These are phyloP conservation scores for Lobosporangium transversale DNA, from an alignment of 192 early-diverging fungal species.

Conservation along the genomic window DNA sequence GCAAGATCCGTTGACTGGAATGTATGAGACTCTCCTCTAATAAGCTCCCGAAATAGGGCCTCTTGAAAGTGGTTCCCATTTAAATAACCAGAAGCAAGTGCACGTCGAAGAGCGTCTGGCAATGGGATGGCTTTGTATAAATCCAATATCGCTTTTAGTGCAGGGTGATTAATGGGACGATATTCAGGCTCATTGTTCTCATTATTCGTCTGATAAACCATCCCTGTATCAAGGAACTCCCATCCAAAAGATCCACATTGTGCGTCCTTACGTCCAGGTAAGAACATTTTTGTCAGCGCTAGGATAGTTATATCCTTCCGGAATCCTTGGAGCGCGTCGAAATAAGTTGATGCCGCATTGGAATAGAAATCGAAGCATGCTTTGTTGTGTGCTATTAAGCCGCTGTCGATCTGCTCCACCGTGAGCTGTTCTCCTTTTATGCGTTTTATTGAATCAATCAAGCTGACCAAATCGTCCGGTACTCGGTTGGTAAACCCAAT, in stretches of 20 bases:
- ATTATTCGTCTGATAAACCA: neutral
- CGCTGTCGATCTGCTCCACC: too few species aligned
- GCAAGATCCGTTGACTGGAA: neutral
- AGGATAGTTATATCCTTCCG: neutral
- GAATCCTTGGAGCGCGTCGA: neutral
- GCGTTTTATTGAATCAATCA: slow-evolving; percentile 12
- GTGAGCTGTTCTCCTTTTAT: slow-evolving; percentile 3
- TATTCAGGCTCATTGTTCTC: neutral
- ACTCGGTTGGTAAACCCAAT: too few species aligned
- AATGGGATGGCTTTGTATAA: neutral
- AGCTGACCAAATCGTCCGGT: slow-evolving; percentile 15
- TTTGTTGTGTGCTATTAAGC: neutral
- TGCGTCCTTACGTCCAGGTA: neutral
- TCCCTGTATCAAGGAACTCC: neutral
- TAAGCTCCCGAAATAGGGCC: neutral
- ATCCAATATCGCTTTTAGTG: neutral
- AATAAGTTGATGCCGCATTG: neutral
- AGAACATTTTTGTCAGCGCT: neutral
- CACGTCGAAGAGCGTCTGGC: neutral
- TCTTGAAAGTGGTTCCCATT: neutral
- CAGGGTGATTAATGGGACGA: neutral
- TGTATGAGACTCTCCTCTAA: neutral
- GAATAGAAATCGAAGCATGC: neutral
- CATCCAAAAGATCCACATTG: neutral
- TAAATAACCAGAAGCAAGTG: neutral